Base-by-base conservation (phyloP, 306 rosid species). In the Sechiopsis laciniata region DNA sequence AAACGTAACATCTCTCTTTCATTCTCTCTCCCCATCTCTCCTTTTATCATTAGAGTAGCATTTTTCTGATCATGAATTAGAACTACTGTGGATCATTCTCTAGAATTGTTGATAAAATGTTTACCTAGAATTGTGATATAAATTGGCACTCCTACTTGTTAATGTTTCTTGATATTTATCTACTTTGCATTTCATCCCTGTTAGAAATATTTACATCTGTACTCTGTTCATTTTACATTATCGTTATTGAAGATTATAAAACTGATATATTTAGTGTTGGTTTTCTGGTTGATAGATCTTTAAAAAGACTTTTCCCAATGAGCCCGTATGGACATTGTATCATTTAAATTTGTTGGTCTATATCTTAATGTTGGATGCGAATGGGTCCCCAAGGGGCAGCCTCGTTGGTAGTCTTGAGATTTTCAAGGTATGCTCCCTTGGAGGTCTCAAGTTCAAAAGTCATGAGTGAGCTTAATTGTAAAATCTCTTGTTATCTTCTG, bases 1-100 rank as follows among this genome's bases (percentile, higher is more conserved):
- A 94, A 91, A 88, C 86, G 99, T 94, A 75, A 85, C 92, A 66
- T 26, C 32, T 45, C 16, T 5, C 22, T 14, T 26, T 26, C 29
- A 26, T 26, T 26, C 55, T 42, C 55, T 17, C 53, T 26, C 32
- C 32, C 16, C 2, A n/a, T 15, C 55, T 45, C 72, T 19, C 52
- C 40, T 17, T 65, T 10, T 10, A 16, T n/a, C 22, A 17, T 66
- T 40, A 19, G 32, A 66, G 72, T 40, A 5, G 32, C 72, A 66
- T 42, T 66, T 76, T 64, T 21, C 7, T 42, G 13, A 53, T 55
- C 40, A 56, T 73, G 42, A 22, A 20, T 50, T 69, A 69, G 32
- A 50, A 26, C 3, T 3, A 14, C 45, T 50, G 57, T 51, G 12
- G 42, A 0, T 13, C 10, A 0, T 51, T 50, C 20, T 69, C 58